Evolutionary conservation across 495 filamentous ascomycete genomes (phyloP).

Genomic region (Penicillium paxilli): DNA sequence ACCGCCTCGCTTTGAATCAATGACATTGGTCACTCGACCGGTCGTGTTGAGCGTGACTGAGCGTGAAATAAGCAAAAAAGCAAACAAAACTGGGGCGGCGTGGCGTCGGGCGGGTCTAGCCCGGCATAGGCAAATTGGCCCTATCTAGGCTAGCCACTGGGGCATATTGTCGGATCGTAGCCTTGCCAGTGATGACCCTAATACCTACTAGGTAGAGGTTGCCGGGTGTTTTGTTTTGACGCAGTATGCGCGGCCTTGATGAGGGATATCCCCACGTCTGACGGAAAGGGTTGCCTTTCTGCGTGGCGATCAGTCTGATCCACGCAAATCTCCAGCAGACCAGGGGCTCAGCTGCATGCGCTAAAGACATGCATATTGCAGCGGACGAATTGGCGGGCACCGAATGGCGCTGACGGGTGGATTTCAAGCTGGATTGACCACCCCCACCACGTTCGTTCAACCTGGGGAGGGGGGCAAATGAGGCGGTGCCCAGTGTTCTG

Average conservation of each 20-base stretch:
- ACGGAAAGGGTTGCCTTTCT: constrained; percentile 1
- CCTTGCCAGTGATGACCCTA: no score
- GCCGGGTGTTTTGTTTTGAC: constrained; percentile 7
- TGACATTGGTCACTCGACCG: constrained; percentile 8
- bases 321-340: not conserved
- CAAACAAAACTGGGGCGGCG: constrained; percentile 2
- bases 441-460: constrained; percentile 12
- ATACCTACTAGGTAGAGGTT: no score
- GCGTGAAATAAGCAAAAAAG: constrained; percentile 15
- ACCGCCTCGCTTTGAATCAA: constrained; percentile 8
- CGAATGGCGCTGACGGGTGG: constrained; percentile 11
- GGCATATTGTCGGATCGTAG: not conserved
- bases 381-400: constrained; percentile 7
- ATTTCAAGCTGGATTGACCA: constrained; percentile 7
- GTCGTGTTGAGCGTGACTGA: not conserved
- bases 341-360: constrained; percentile 8
- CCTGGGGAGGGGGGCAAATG: constrained; percentile 1
- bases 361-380: constrained; percentile 10
- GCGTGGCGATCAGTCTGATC: constrained; percentile 3
- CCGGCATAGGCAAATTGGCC: no score
- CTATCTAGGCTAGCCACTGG: not conserved
- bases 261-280: not conserved
- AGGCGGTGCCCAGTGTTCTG: constrained; percentile 8
- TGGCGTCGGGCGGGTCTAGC: not conserved
- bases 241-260: not conserved